Evolutionary conservation across 805 yeast species (phyloP), one percentile per base, ranked within the genome.

Genomic region (Clavispora fructus): DNA sequence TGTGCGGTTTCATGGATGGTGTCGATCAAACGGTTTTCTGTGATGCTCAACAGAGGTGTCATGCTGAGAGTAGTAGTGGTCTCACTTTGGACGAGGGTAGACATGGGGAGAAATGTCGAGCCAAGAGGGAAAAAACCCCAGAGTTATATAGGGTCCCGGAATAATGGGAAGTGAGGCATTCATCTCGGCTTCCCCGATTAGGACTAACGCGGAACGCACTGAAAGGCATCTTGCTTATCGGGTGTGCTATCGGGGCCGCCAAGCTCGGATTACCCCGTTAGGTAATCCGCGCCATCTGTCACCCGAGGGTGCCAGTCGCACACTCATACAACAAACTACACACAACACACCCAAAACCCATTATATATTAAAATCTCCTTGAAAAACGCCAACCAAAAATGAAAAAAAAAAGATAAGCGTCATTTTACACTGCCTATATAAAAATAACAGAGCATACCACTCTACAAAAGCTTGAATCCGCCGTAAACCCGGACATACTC

Each of bases 1-100:
- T 48, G 44, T 28, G 86, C 78, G 4, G 89, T 82, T 25, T 72
- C 71, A 59, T 83, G 85, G 50, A 83, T 80, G 6, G 87, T 81
- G 17, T 72, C 66, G 48, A 82, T 59, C 44, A 82, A 65, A 43
- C 85, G 50, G 38, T 45, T 44, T 11, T 44, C 30, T 17, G 35
- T 42, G 14, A 50, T 30, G 5, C 35, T n/a, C 14, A 52, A 38
- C 14, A 39, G 47, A 27, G 47, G 42, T 6, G 46, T 40, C n/a
- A 27, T 33, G 6, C 35, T 35, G 26, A 40, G 11, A 6, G 35
- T 12, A 17, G 14, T 8, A 5, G 30, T 16, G 7, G 17, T 30
- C 11, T 17, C 19, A 14, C 26, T 25, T 19, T 29, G 26, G 10
- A 28, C 17, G 9, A 19, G 7, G n/a, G 42, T 40, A 40, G 42